These are phyloP conservation scores for Exophiala viscosa DNA, from an alignment of 2,329 filamentous ascomycete genomes.

Conservation along the genomic window DNA sequence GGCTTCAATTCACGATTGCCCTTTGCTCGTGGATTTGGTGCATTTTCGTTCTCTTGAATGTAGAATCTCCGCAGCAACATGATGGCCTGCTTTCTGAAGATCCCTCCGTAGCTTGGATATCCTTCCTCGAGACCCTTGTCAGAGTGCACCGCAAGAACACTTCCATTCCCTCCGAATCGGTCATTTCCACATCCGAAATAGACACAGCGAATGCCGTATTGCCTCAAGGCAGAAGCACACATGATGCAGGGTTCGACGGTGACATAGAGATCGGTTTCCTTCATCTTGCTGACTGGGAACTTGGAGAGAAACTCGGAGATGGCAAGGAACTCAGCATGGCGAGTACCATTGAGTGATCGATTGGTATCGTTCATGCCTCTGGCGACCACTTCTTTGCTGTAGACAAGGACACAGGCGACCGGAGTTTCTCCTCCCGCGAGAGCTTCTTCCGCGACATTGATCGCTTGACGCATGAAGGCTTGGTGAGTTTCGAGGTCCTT, in stretches of 20 bases:
- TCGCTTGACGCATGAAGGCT: constrained; percentile 29
- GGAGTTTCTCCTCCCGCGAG: constrained; percentile 86
- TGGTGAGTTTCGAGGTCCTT: constrained; percentile 27
- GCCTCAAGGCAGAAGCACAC: constrained; percentile 89
- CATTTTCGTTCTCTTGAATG: constrained; percentile 92
- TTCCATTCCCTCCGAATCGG: constrained; percentile 92
- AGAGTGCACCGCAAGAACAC: constrained; percentile 65
- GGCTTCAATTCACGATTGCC: constrained; percentile 62
- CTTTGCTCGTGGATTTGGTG: constrained; percentile 62
- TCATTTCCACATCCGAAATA: constrained; percentile 96
- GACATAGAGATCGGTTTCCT: constrained; percentile 79
- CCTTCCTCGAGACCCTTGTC: constrained; percentile 62
- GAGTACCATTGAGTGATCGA: constrained; percentile 77
- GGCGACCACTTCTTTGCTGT: constrained; percentile 73
- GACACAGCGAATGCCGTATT: constrained; percentile 81
- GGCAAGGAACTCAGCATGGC: constrained; percentile 93
- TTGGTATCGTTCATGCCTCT: constrained; percentile 97
- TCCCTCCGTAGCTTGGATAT: constrained; percentile 79
- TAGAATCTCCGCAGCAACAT: constrained; percentile 91
- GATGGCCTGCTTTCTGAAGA: constrained; percentile 88
- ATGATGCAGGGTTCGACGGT: constrained; percentile 99
- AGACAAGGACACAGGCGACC: constrained; percentile 90
- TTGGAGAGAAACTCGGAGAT: constrained; percentile 62
- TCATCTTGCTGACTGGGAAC: constrained; percentile 65
- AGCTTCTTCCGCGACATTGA: constrained; percentile 65